Evolutionary conservation across 2,329 filamentous ascomycete genomes (phyloP), one percentile per base, ranked within the genome.

Genomic region (Colletotrichum gigasporum): DNA sequence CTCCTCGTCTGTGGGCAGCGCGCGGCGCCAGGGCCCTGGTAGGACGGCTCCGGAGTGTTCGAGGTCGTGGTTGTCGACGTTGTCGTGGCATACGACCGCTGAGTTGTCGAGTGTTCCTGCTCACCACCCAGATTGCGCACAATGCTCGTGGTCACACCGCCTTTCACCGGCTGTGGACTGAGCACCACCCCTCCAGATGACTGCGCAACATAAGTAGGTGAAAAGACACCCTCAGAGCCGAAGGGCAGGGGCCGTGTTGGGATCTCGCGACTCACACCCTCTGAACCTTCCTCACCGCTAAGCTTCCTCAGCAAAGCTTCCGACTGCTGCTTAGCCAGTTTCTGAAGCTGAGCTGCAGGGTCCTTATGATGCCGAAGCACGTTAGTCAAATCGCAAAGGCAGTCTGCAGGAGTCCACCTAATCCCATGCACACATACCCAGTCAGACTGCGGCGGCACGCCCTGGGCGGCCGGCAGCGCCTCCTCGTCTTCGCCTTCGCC

Each of bases 381-480:
- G 82, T 87, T 86, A 87, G 84, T 79, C 73, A 85, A 74, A 69
- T 83, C 79, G 77, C 84, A 87, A 70, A 81, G 79, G 77, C 84
- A 87, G 76, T 85, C 83, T 72, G 78, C 75, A 67, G 80, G 80
- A 65, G 70, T 74, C 80, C 83, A 87, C 69, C 73, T 71, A 67
- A 74, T 76, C 67, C 84, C 84, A 73, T 86, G 84, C 79, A 84
- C 84, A 93, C 93, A 91, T 93, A 97, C 94, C 95, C 95, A 97
- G 78, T 97, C 93, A 75, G 88, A 86, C 85, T 97, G 94, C 76
- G 88, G 84, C 67, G 94, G 94, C 68, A 97, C 94, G 53, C 93
- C 94, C 75, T 92, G 87, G 51, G 94, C 94, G 68, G 83, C 82
- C 66, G 93, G 93, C 69, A 97, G 82, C 72, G 84, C 82, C 67